Evolutionary conservation across 306 rosid species (phyloP), one percentile per base, ranked within the genome.

Genomic region (Pterocarpus santalinus): DNA sequence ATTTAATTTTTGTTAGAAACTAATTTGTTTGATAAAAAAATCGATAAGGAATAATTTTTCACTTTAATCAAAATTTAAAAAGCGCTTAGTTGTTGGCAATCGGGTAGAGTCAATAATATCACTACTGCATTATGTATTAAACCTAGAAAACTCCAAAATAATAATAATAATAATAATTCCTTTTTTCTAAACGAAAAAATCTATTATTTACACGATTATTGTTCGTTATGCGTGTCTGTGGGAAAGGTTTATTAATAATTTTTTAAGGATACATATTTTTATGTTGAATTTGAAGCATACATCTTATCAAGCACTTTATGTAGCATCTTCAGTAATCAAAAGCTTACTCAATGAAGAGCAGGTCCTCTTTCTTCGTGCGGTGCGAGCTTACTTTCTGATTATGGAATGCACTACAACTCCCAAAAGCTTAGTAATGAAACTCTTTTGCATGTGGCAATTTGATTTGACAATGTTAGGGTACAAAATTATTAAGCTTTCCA

Each of bases 401-500:
- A 72, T 47, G 79, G 85, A 83, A 83, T 49, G 68, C 81, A 72
- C 79, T 72, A 67, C 39, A 22, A n/a, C 14, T 43, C 47, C 14
- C 9, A 69, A 76, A 87, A 76, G 77, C 49, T 33, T 49, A 33
- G 63, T 22, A 62, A 32, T 16, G 76, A 58, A 78, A 38, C 73
- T 60, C 64, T 76, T n/a, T 76, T 56, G 32, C 60, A 69, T 76
- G 80, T 71, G 78, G 51, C 46, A 71, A 47, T 38, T 57, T 65
- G 69, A 52, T 70, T 80, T 51, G 69, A 17, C 33, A 81, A 56
- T 15, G 73, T 60, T 65, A n/a, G n/a, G 47, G 64, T 72, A 43
- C 22, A 44, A 78, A 73, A 36, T 49, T 70, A 80, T 79, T 69
- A 56, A 68, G 71, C 86, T 76, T 35, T 90, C 84, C 91, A 86